Base-by-base conservation (phyloP, 805 yeast species). In the Metschnikowia lochheadii region DNA sequence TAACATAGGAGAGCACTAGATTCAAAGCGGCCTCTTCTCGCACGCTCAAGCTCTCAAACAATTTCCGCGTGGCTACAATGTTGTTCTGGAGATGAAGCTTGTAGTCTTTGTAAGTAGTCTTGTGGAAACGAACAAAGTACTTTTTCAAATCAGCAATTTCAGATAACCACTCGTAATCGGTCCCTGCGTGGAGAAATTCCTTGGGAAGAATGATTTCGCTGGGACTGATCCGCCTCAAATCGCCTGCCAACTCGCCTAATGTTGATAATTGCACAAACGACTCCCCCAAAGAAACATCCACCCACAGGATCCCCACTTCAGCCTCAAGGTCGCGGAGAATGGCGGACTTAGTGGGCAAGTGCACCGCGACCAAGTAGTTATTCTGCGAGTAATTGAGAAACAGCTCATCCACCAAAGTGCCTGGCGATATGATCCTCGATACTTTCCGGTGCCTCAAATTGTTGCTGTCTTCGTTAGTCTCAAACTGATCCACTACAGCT, bases 341-440 rank as follows among this genome's bases (percentile, higher is more conserved):
- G 59, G 50, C 67, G 58, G 66, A 72, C 59, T 55, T 76, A 59
- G 66, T 76, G 13, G 44, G 41, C 14, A 52, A 51, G 6, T 79
- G 77, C 13, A 92, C 74, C 4, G 88, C 79, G 21, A 85, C 71
- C 34, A 92, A 68, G 62, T 76, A 89, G 60, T 90, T 89, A 57
- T 87, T 87, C 44, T 80, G 77, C 52, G 80, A 81, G 50, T 81
- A 81, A 63, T 89, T 87, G 60, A 92, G 70, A 54, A 92, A 84
- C 0, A 86, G 82, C 59, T 92, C 97, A 60, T 89, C 96, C 10
- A 92, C 79, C 33, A 92, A 76, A 0, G 98, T 92, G 0, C 99
- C 99, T 0, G 97, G 97, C 0, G 97, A 85, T 1, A 94, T 81
- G 6, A 92, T 81, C 39, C 97, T 72, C 6, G 89, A 78, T 0